These are phyloP conservation scores for Corchorus capsularis DNA, from an alignment of 345 rosid genomes.

Conservation along the genomic window DNA sequence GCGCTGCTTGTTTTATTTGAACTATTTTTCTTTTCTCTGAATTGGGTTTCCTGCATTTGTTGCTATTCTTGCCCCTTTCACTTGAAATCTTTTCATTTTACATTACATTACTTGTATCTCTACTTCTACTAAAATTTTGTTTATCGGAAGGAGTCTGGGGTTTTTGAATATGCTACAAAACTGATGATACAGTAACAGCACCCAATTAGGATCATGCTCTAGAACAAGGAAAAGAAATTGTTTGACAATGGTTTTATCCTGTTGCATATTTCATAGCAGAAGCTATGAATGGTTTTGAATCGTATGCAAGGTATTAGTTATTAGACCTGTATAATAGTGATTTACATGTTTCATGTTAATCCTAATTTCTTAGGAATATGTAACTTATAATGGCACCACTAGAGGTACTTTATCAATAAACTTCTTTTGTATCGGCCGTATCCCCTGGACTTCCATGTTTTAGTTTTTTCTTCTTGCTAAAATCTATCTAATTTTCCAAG, in stretches of 20 bases:
- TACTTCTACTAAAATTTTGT: neutral
- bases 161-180: too few relatives aligned
- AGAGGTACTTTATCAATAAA: neutral
- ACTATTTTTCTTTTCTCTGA: too few relatives aligned
- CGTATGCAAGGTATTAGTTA: neutral
- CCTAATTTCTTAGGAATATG: neutral
- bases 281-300: neutral
- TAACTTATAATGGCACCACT: neutral
- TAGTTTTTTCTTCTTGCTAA: neutral
- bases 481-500: neutral
- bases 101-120: neutral
- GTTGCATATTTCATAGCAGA: neutral
- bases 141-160: neutral
- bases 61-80: too few relatives aligned
- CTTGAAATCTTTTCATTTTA: too few relatives aligned
- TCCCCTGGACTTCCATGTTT: neutral
- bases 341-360: neutral
- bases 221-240: neutral
- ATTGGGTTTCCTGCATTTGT: too few relatives aligned
- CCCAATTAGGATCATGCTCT: neutral
- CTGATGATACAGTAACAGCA: too few relatives aligned
- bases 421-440: neutral
- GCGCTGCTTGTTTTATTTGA: neutral
- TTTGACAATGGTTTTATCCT: neutral
- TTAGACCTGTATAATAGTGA: neutral